Percentiles rank a stretch among this genome's conserved stretches.
phyloP scores from a whole-genome alignment of 2,329 filamentous ascomycete species.

The Phaeosphaeria sp. region DNA sequence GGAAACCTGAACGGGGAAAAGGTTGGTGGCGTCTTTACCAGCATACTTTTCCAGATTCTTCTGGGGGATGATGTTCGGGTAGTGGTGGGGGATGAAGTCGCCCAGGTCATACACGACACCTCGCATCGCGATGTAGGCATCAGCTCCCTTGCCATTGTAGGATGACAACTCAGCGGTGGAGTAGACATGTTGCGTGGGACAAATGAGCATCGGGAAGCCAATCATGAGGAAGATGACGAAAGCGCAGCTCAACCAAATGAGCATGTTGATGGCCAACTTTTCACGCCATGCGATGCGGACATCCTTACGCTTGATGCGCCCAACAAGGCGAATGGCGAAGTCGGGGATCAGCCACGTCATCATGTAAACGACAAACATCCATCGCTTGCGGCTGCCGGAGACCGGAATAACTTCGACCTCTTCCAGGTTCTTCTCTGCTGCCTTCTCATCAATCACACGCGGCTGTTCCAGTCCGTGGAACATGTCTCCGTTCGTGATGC shows the following conservation, averaged over 20 bases:
- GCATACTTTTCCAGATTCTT: conserved; percentile 79
- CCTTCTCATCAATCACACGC: conserved; percentile 93
- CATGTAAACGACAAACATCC: conserved; percentile 82
- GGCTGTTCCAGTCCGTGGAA: conserved; percentile 95
- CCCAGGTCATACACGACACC: conserved; percentile 87
- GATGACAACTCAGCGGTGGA: conserved; percentile 76
- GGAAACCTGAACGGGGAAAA: conserved; percentile 95
- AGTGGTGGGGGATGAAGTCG: conserved; percentile 76
- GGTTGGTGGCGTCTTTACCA: conserved; percentile 81
- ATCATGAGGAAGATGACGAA: conserved; percentile 88
- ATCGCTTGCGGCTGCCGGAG: conserved; percentile 83
- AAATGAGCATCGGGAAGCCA: conserved; percentile 84
- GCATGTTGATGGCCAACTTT: conserved; percentile 95
- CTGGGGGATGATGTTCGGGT: conserved; percentile 70
- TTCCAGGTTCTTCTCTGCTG: conserved; percentile 86
- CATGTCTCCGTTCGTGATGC: conserved; percentile 89
- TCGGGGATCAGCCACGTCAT: conserved; percentile 91
- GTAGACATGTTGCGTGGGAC: conserved; percentile 88
- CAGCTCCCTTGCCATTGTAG: conserved; percentile 73
- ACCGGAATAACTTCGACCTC: conserved; percentile 87
- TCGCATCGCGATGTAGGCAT: conserved; percentile 80
- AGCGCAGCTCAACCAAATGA: conserved; percentile 89
- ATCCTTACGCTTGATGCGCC: conserved; percentile 90
- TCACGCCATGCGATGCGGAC: conserved; percentile 94
- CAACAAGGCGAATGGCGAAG: conserved; percentile 76